Conservation (phyloP, 768 basidiomycete species). For the Naganishia vishniacii region DNA sequence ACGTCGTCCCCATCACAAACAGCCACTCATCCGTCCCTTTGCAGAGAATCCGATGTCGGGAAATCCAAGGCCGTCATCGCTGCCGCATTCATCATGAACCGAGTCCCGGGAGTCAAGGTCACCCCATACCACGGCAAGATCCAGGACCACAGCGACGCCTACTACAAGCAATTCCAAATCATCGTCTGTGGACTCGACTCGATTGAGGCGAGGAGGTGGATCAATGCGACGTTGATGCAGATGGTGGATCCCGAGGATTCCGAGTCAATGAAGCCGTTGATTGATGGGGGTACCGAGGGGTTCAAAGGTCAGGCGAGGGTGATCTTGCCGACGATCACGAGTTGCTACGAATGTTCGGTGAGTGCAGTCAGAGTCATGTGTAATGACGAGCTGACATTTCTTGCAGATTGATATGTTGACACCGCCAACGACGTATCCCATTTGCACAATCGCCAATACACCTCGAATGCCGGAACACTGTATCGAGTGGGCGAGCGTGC, state of each 20-base stretch:
- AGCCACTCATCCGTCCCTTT: background rate
- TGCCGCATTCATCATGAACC: conserved; percentile 92
- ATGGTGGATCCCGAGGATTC: conserved; percentile 88
- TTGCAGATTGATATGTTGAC: conserved; percentile 81
- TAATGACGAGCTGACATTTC: background rate
- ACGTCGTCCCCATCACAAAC: background rate
- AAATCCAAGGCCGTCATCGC: conserved; percentile 88
- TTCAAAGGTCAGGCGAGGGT: conserved; percentile 98
- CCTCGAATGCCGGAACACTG: conserved; percentile 97
- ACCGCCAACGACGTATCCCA: conserved; percentile 92
- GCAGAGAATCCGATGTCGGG: conserved; percentile 65
- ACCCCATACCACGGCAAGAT: conserved; percentile 98
- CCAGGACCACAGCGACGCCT: conserved; percentile 91
- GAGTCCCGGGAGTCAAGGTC: conserved; percentile 91
- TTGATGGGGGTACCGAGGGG: conserved; percentile 98
- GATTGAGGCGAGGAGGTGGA: conserved; percentile 95
- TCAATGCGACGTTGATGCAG: conserved; percentile 93
- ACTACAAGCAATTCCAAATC: conserved; percentile 94
- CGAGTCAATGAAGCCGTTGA: conserved; percentile 89
- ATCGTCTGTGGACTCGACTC: conserved; percentile 97
- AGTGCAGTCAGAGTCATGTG: conserved; percentile 23
- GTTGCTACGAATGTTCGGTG: conserved; percentile 92
- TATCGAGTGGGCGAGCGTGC: conserved; percentile 97
- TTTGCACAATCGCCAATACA: conserved; percentile 98
- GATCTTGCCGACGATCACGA: conserved; percentile 87